Percentiles rank a stretch among this genome's conserved stretches.
Conservation (phyloP, 2,329 filamentous ascomycete species). For the Fusarium abutilonis region DNA sequence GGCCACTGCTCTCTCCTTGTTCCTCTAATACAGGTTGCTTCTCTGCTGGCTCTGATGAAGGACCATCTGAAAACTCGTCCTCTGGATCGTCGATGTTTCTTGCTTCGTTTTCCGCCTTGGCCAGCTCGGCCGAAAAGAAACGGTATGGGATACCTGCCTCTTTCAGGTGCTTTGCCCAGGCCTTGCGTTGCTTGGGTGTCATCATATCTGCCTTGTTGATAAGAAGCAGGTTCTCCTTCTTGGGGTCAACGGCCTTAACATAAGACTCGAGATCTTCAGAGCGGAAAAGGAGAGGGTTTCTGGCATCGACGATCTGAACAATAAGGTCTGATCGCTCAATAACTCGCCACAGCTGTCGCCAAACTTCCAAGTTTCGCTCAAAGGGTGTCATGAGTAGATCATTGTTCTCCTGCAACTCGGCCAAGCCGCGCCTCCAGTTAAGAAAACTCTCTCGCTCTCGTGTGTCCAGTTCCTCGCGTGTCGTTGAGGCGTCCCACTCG, state of each 20-base stretch:
- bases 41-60: conserved; percentile 39
- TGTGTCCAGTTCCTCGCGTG: conserved; percentile 80
- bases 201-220: conserved; percentile 99
- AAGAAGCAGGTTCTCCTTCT: conserved; percentile 89
- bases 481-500: conserved; percentile 87
- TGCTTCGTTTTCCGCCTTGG: conserved; percentile 87
- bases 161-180: conserved; percentile 89
- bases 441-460: conserved; percentile 83
- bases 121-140: conserved; percentile 94
- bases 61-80: conserved; percentile 45
- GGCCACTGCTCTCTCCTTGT: conserved; percentile 40
- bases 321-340: conserved; percentile 96
- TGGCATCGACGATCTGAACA: conserved; percentile 97
- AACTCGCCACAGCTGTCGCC: conserved; percentile 97
- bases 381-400: conserved; percentile 98
- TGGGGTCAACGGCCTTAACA: conserved; percentile 88
- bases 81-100: conserved; percentile 64
- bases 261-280: conserved; percentile 94
- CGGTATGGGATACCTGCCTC: conserved; percentile 85
- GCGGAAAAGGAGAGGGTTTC: conserved; percentile 92
- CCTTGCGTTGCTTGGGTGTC: conserved; percentile 81
- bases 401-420: conserved; percentile 91
- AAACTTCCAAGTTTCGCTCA: conserved; percentile 96
- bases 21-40: conserved; percentile 31
- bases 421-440: conserved; percentile 88